phyloP scores from a whole-genome alignment of 306 rosid species.

The Psophocarpus tetragonolobus region DNA sequence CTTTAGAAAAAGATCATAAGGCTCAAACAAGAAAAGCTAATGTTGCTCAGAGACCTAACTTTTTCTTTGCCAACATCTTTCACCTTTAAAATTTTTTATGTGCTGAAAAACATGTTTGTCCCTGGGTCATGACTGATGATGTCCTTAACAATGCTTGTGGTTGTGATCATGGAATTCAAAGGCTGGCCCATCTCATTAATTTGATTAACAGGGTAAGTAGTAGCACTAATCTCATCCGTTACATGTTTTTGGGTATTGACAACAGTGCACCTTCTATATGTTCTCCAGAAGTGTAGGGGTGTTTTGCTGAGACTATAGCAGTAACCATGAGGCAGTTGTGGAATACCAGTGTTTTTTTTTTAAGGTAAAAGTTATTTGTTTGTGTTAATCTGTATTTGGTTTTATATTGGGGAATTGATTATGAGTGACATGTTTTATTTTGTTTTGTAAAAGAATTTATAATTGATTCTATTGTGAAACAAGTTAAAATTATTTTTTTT shows the following conservation, averaged over 20 bases:
- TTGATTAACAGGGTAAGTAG: background rate
- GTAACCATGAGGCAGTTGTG: background rate
- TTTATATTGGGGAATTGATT: too few species aligned
- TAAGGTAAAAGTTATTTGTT: too few species aligned
- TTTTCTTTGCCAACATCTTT: constrained; percentile 28
- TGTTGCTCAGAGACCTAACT: constrained; percentile 26
- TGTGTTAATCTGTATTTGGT: too few species aligned
- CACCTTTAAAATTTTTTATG: background rate
- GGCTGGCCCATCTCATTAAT: background rate
- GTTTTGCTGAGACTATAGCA: background rate
- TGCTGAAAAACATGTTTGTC: constrained; percentile 42
- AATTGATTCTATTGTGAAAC: too few species aligned
- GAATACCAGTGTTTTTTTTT: background rate
- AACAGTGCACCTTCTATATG: background rate
- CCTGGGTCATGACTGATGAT: constrained; percentile 39
- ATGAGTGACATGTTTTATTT: too few species aligned
- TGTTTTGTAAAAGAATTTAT: too few species aligned
- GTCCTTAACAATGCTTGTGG: constrained; percentile 29
- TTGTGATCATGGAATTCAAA: constrained; percentile 4
- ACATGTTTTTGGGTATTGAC: constrained; percentile 14
- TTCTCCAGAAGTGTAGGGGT: background rate
- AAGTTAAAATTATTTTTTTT: too few species aligned
- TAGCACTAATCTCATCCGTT: constrained; percentile 9
- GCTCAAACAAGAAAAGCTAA: background rate
- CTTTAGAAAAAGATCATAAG: constrained; percentile 5